Conservation (phyloP, 768 basidiomycete genomes). For the Chiua virens region DNA sequence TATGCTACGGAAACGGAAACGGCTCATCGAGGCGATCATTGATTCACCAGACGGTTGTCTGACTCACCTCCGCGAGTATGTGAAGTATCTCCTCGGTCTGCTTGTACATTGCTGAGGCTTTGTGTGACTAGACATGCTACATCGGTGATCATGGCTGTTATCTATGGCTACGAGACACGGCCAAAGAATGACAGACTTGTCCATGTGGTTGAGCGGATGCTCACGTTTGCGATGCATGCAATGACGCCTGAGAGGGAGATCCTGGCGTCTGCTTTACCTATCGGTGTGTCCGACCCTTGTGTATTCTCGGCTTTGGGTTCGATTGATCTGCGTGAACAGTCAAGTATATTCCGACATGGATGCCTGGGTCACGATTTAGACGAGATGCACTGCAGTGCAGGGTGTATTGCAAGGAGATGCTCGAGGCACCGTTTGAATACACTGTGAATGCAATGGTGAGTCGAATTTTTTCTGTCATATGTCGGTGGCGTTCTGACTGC, state of each 20-base stretch:
- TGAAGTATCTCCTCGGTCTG: background rate
- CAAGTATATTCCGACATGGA: constrained; percentile 7
- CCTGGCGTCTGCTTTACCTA: background rate
- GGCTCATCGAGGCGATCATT: constrained; percentile 7
- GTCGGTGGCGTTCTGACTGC: background rate
- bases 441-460: background rate
- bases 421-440: background rate
- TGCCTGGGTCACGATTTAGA: constrained; percentile 1
- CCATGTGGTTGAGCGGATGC: background rate
- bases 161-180: constrained; percentile 9
- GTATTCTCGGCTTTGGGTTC: no score
- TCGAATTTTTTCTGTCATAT: background rate
- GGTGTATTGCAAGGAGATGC: constrained; percentile 23
- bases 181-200: background rate
- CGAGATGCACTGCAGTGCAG: constrained; percentile 5
- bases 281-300: background rate
- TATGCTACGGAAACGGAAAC: constrained; percentile 5
- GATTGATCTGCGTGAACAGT: background rate
- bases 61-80: constrained; percentile 12
- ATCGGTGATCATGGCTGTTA: constrained; percentile 24
- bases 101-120: background rate
- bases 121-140: constrained; percentile 6
- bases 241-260: constrained; percentile 5
- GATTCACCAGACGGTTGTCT: background rate
- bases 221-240: background rate